phyloP scores from a whole-genome alignment of 257 asterid species.

The Nicotiana knightiana region DNA sequence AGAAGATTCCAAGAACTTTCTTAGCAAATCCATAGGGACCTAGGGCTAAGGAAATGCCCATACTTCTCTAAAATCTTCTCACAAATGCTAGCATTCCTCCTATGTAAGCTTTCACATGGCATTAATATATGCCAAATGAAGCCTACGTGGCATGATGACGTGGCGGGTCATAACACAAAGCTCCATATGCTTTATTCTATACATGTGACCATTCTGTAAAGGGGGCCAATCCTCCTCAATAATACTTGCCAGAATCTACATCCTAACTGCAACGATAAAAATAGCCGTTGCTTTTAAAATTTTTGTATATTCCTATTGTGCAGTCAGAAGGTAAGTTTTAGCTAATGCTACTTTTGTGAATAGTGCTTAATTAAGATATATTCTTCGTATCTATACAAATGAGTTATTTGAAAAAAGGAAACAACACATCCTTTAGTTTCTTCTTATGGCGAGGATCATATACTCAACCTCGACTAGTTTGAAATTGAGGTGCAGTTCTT shows the following conservation, averaged over 20 bases:
- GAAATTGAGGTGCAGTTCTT: too few species aligned
- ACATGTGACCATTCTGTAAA: constrained; percentile 35
- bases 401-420: neutral
- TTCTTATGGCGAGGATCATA: too few species aligned
- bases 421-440: neutral
- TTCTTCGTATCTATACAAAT: neutral
- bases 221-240: constrained; percentile 32
- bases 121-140: too few species aligned
- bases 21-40: too few species aligned
- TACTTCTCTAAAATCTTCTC: too few species aligned
- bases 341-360: neutral
- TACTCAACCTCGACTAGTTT: too few species aligned
- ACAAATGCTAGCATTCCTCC: too few species aligned
- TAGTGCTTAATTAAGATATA: neutral
- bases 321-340: constrained; percentile 6
- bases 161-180: too few species aligned
- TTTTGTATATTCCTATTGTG: constrained; percentile 25
- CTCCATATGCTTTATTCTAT: constrained; percentile 26
- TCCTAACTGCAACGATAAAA: constrained; percentile 27
- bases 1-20: too few species aligned
- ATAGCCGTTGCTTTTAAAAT: constrained; percentile 43
- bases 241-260: constrained; percentile 44
- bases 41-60: too few species aligned
- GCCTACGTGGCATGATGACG: too few species aligned
- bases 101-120: too few species aligned